Conservation (phyloP, 306 rosid genomes). For the Rosa multiflora region DNA sequence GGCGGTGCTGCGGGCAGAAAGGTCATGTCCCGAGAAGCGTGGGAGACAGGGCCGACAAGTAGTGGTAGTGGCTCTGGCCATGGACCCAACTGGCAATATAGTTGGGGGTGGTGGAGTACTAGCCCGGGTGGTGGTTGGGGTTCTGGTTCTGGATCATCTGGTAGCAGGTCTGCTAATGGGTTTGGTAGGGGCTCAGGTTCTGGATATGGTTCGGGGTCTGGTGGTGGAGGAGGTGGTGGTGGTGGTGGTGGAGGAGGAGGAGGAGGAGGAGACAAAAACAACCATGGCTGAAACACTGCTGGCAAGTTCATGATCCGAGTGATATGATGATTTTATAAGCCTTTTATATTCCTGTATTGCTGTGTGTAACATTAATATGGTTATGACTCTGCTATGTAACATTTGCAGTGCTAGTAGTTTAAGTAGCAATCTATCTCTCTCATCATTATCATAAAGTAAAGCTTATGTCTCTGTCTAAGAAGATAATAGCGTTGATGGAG, state of each 20-base stretch:
- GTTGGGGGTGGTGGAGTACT: constrained; percentile 91
- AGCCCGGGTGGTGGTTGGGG: constrained; percentile 73
- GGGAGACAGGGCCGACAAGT: constrained; percentile 37
- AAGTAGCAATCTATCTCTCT: background rate
- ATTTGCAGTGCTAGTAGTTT: background rate
- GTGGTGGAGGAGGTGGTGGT: constrained; percentile 53
- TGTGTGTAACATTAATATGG: background rate
- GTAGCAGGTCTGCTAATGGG: constrained; percentile 48
- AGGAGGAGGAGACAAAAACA: constrained; percentile 31
- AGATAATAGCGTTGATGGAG: background rate
- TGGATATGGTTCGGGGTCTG: constrained; percentile 54
- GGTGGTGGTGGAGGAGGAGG: constrained; percentile 8
- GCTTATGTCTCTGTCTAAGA: background rate
- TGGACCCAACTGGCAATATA: constrained; percentile 71
- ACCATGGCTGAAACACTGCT: constrained; percentile 32
- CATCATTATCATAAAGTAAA: background rate
- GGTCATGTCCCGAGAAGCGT: constrained; percentile 20
- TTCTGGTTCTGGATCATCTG: constrained; percentile 76
- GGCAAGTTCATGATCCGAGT: background rate
- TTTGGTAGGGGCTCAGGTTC: constrained; percentile 50
- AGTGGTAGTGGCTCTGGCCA: constrained; percentile 68
- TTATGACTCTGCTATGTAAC: background rate
- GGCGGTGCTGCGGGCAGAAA: constrained; percentile 27
- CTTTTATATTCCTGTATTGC: background rate
- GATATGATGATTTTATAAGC: background rate